A percentile compares a stretch with the other conserved stretches of the same genome.
These are phyloP conservation scores for Cyberlindnera americana DNA, from an alignment of 805 yeast species.

Conservation along the genomic window DNA sequence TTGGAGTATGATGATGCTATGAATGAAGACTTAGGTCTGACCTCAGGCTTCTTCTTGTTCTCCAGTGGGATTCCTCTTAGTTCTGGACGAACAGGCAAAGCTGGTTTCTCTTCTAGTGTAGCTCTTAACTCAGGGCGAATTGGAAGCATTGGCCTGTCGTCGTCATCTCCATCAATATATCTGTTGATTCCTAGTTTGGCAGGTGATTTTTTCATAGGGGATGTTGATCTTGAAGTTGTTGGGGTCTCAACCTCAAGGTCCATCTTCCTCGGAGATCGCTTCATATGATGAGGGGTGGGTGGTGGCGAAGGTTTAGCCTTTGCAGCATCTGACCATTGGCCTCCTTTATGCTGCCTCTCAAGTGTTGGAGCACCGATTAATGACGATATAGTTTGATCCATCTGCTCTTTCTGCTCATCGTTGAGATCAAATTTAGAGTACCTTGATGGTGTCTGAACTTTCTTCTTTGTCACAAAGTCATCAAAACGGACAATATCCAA, in stretches of 20 bases:
- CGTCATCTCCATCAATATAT: conserved; percentile 1
- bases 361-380: conserved; percentile 15
- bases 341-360: background rate
- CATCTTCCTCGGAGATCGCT: conserved; percentile 15
- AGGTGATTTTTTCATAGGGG: conserved; percentile 21
- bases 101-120: conserved; percentile 5
- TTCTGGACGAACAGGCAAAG: conserved; percentile 8
- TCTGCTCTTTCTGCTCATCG: conserved; percentile 18
- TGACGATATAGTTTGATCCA: conserved; percentile 17
- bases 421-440: conserved; percentile 22
- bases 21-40: conserved; percentile 8
- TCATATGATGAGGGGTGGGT: conserved; percentile 1
- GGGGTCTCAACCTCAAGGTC: conserved; percentile 2
- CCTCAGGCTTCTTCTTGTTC: conserved; percentile 3
- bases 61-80: background rate
- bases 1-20: background rate
- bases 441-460: conserved; percentile 1
- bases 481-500: conserved; percentile 26
- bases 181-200: conserved; percentile 15
- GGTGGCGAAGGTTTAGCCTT: conserved; percentile 9
- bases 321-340: conserved; percentile 10
- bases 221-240: background rate
- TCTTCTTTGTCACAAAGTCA: conserved; percentile 18
- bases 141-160: conserved; percentile 7
- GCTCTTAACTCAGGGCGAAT: conserved; percentile 6